These are phyloP conservation scores for Agapanthus africanus DNA, from an alignment of 106 monocot genomes.

Conservation along the genomic window DNA sequence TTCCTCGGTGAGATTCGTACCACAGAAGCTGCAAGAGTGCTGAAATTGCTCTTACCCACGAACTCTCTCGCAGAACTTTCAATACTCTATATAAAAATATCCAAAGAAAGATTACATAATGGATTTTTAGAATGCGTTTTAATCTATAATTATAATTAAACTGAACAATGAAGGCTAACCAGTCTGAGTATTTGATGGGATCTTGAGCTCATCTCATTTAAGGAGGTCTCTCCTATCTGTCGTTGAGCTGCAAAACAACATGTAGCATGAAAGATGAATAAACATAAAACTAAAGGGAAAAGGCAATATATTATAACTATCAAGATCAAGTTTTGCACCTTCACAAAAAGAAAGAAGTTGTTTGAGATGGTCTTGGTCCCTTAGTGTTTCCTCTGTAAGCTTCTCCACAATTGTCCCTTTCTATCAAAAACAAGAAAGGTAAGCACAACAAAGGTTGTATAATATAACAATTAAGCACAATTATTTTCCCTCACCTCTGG, in stretches of 20 bases:
- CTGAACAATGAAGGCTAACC: slow-evolving; percentile 22
- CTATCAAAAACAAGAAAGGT: slow-evolving; percentile 24
- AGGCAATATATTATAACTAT: background rate
- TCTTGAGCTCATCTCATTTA: slow-evolving; percentile 79
- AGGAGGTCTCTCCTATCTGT: slow-evolving; percentile 59
- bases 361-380: slow-evolving; percentile 41
- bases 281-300: background rate
- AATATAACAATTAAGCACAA: background rate
- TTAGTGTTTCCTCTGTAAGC: slow-evolving; percentile 53
- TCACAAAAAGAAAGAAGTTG: slow-evolving; percentile 58
- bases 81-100: slow-evolving; percentile 31
- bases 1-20: slow-evolving; percentile 23
- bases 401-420: slow-evolving; percentile 72
- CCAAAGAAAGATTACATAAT: background rate
- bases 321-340: slow-evolving; percentile 21
- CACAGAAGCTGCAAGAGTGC: slow-evolving; percentile 54
- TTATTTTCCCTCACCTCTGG: slow-evolving; percentile 37
- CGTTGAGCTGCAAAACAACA: slow-evolving; percentile 49
- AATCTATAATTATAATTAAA: background rate
- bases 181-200: slow-evolving; percentile 81
- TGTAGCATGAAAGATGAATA: background rate
- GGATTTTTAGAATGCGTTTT: too few species aligned
- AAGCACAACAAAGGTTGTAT: background rate
- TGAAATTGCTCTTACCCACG: slow-evolving; percentile 22
- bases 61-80: slow-evolving; percentile 47